A percentile compares a stretch with the other conserved stretches of the same genome.
phyloP scores from a whole-genome alignment of 176 grass and related monocot genomes.

The Avena sativa region DNA sequence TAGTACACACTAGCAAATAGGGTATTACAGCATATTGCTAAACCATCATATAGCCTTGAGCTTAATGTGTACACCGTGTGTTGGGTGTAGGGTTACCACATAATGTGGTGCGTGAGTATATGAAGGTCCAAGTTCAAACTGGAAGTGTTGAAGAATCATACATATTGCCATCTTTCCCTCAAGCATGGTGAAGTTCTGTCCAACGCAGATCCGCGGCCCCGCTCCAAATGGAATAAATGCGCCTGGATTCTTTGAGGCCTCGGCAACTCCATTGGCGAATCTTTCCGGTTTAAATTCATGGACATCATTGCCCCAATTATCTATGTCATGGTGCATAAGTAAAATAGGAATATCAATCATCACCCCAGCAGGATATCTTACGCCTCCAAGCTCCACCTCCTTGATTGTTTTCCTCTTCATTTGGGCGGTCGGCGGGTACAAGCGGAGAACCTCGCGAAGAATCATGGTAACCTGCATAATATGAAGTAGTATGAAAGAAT shows the following conservation, averaged over 20 bases:
- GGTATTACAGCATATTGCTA: not conserved
- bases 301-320: constrained; percentile 54
- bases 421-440: too few species aligned
- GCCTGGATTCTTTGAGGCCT: constrained; percentile 37
- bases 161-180: too few species aligned
- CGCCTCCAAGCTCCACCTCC: constrained; percentile 42
- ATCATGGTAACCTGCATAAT: too few species aligned
- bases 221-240: constrained; percentile 53
- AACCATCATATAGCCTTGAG: too few species aligned
- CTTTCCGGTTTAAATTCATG: constrained; percentile 55
- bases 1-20: too few species aligned
- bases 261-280: constrained; percentile 12
- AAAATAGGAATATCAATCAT: too few species aligned
- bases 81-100: too few species aligned
- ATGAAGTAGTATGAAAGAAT: too few species aligned
- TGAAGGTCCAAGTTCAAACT: constrained; percentile 49
- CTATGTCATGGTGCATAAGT: constrained; percentile 43
- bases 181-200: too few species aligned
- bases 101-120: constrained; percentile 25
- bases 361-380: too few species aligned
- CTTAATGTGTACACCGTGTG: too few species aligned
- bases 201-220: constrained; percentile 34
- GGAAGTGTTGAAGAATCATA: not conserved
- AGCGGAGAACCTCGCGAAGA: too few species aligned
- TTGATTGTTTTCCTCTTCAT: constrained; percentile 19